These are phyloP conservation scores for Alternaria ventricosa DNA, from an alignment of 2,329 filamentous ascomycete species.

Conservation along the genomic window DNA sequence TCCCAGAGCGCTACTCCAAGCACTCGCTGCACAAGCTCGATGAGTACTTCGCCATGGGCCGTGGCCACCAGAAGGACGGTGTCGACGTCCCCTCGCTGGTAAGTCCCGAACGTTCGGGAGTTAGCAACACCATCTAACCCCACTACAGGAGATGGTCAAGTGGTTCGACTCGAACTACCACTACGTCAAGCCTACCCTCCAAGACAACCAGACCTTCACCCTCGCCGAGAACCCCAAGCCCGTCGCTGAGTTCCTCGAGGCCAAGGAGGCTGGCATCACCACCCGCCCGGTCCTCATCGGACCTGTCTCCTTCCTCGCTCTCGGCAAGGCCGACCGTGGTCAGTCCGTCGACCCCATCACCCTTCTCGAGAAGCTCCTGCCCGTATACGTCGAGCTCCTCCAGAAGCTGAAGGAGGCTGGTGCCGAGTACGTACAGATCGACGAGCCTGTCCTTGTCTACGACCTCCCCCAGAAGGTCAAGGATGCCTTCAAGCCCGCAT, in stretches of 20 bases:
- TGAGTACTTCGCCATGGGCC: slow-evolving; percentile 99
- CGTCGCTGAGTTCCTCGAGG: slow-evolving; percentile 91
- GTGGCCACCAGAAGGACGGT: slow-evolving; percentile 94
- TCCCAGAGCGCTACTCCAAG: slow-evolving; percentile 92
- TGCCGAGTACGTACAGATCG: slow-evolving; percentile 96
- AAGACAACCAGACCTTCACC: slow-evolving; percentile 96
- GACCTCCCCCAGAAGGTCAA: slow-evolving; percentile 90
- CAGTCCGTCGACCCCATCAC: slow-evolving; percentile 92
- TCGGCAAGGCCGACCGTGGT: slow-evolving; percentile 97
- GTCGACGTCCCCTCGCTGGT: slow-evolving; percentile 88
- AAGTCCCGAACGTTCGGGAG: slow-evolving; percentile 32
- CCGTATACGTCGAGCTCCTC: slow-evolving; percentile 92
- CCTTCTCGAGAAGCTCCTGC: slow-evolving; percentile 89
- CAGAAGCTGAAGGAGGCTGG: slow-evolving; percentile 93
- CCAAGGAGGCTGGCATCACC: slow-evolving; percentile 92
- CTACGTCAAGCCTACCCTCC: slow-evolving; percentile 98
- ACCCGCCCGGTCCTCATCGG: slow-evolving; percentile 95
- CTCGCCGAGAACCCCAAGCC: slow-evolving; percentile 89
- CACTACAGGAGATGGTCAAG: slow-evolving; percentile 90
- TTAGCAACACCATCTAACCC: slow-evolving; percentile 28
- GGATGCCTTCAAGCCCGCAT: slow-evolving; percentile 96
- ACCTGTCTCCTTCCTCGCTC: slow-evolving; percentile 95
- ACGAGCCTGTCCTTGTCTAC: slow-evolving; percentile 96
- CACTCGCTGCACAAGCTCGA: slow-evolving; percentile 87
- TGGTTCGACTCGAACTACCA: slow-evolving; percentile 99